phyloP scores from a whole-genome alignment of 1,139 yeast species.

The Candida sojae region DNA sequence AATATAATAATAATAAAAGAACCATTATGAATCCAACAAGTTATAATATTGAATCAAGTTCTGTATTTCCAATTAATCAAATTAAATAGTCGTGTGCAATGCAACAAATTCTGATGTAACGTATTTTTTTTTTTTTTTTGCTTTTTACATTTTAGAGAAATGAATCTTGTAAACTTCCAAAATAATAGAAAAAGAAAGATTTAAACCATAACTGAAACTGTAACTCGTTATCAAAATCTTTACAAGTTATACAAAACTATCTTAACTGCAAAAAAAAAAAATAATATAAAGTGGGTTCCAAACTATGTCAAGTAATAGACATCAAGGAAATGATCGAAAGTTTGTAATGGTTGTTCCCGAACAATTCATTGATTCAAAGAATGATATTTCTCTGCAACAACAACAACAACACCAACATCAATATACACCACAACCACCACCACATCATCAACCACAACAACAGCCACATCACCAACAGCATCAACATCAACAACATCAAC shows the following conservation, averaged over 20 bases:
- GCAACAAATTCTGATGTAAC: not conserved
- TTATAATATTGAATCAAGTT: conserved; percentile 1
- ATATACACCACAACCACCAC: conserved; percentile 1
- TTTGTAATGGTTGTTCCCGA: conserved; percentile 6
- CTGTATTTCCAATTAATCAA: conserved; percentile 2
- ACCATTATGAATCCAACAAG: not conserved
- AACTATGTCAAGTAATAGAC: not conserved
- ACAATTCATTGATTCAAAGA: conserved; percentile 1
- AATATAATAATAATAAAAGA: conserved; percentile 5
- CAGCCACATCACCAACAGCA: conserved; percentile 2
- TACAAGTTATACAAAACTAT: conserved; percentile 2
- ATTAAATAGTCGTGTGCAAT: not conserved
- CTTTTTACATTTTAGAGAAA: conserved; percentile 3
- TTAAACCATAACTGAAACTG: not conserved
- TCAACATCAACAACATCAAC: not conserved
- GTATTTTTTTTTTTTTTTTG: not conserved
- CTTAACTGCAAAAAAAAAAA: not conserved
- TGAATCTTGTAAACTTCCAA: conserved; percentile 2
- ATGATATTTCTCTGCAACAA: conserved; percentile 4
- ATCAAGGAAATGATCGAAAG: not conserved
- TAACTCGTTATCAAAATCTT: not conserved
- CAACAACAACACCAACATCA: conserved; percentile 4
- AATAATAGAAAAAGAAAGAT: not conserved
- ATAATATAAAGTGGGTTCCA: not conserved
- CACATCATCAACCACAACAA: conserved; percentile 7